Evolutionary conservation across 1,284 basidiomycete species (phyloP), one percentile per base, ranked within the genome.

Genomic region (Ceratobasidium sp.): DNA sequence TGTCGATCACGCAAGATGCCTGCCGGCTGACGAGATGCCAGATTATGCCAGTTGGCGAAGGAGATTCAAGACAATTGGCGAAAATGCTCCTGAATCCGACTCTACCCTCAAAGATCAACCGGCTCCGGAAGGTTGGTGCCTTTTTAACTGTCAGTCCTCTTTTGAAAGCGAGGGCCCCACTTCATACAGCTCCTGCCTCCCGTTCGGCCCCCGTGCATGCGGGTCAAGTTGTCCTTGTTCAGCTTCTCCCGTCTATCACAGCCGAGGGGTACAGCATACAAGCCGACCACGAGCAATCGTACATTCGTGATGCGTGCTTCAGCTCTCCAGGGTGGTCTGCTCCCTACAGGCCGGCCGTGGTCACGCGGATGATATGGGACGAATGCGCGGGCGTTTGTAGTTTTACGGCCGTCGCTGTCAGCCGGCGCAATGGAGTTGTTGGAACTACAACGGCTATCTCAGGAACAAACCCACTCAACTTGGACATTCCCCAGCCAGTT

Each of bases 1-100:
- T 80, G 93, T 93, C 83, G 88, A 89, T 76, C 96, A 97, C 11
- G 51, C 51, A 11, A 53, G 51, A 27, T 53, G 22, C 9, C 27
- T 53, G n/a, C 8, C 22, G 8, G 19, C 51, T 11, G 51, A 22
- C 22, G 9, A 19, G 22, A 22, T 53, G 9, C 51, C 51, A 3
- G 95, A 98, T 24, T 53, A 53, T 8, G 22, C 22, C n/a, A 19
- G 27, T 2, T 53, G 51, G 51, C 51, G 51, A 24, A 22, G 2
- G n/a, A 24, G 19, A 27, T 22, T 53, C 7, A 53, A 22, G 51
- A 27, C 2, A 24, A 8, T 34, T 2, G 2, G 34, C 34, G 34
- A 8, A 34, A 34, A 2, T 34, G 34, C 34, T 34, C 34, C 34
- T 34, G 4, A 34, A 34, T 34, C 8, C 34, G 2, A 8, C 34